Conservation (phyloP, 2,329 filamentous ascomycete species). For the Aureobasidium zeae region DNA sequence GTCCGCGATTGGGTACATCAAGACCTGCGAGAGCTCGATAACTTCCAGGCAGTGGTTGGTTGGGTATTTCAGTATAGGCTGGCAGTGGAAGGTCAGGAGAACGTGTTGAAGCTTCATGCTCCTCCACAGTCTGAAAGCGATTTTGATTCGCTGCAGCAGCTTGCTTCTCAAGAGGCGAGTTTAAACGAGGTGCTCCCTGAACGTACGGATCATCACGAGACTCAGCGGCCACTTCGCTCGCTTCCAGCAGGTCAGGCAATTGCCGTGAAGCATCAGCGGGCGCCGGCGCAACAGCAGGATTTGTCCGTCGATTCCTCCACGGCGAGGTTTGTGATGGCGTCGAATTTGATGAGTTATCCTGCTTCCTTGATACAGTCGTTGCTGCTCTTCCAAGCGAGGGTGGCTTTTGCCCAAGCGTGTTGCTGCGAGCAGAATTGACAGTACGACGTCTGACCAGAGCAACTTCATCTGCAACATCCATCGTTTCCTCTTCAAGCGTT, state of each 20-base stretch:
- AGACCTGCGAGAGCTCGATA: conserved; percentile 30
- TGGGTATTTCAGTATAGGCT: conserved; percentile 58
- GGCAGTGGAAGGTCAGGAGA: conserved; percentile 73
- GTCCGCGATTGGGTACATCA: conserved; percentile 21
- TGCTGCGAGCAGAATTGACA: conserved; percentile 27
- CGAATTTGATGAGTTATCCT: not conserved
- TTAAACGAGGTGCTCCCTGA: conserved; percentile 27
- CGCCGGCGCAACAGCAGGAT: conserved; percentile 14
- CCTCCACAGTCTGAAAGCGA: conserved; percentile 53
- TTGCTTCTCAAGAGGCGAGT: conserved; percentile 27
- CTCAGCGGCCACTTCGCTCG: conserved; percentile 21
- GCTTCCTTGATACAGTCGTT: conserved; percentile 22
- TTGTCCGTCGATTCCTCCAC: conserved; percentile 10
- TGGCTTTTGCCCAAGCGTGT: conserved; percentile 26
- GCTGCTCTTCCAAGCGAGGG: conserved; percentile 28
- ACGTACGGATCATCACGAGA: conserved; percentile 29
- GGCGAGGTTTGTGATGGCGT: conserved; percentile 1
- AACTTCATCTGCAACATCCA: conserved; percentile 28
- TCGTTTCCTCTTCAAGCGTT: conserved; percentile 26
- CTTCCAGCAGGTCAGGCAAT: conserved; percentile 28
- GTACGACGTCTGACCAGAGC: conserved; percentile 29
- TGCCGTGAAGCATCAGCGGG: conserved; percentile 19
- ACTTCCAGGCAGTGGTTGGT: conserved; percentile 30
- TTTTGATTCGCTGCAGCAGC: conserved; percentile 60
- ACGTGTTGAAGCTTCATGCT: conserved; percentile 36